Conservation (phyloP, 2,329 filamentous ascomycete species). For the Diaporthe ampelina region DNA sequence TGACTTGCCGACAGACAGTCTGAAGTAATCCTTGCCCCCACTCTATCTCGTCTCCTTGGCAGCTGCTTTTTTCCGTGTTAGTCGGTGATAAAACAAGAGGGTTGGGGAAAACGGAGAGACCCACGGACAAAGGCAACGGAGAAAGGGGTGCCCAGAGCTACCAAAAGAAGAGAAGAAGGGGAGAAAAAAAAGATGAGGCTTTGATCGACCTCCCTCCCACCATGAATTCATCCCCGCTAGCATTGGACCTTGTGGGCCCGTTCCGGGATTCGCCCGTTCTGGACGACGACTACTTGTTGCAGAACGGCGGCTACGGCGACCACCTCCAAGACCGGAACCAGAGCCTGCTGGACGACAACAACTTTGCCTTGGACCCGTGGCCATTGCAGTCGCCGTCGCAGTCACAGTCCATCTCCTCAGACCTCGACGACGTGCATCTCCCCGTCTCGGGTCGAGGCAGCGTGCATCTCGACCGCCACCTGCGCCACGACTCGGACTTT, state of each 20-base stretch:
- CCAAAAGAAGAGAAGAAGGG: not conserved
- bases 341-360: too few species aligned
- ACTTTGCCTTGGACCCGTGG: not conserved
- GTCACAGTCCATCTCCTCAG: not conserved
- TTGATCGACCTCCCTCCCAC: not conserved
- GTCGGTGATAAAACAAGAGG: not conserved
- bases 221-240: slow-evolving; percentile 23
- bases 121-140: slow-evolving; percentile 2
- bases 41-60: not conserved
- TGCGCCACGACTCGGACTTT: slow-evolving; percentile 1
- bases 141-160: not conserved
- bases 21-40: not conserved
- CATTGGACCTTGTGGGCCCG: slow-evolving; percentile 3
- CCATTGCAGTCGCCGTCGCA: not conserved
- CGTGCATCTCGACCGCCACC: slow-evolving; percentile 23
- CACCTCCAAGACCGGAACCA: not conserved
- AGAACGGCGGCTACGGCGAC: not conserved
- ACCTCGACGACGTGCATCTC: not conserved
- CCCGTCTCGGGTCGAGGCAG: too few species aligned
- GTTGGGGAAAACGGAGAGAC: not conserved
- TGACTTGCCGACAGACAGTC: not conserved
- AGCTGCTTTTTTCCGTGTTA: slow-evolving; percentile 12
- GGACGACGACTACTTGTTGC: not conserved
- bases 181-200: slow-evolving; percentile 6
- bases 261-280: slow-evolving; percentile 3